These are phyloP conservation scores for Lophium mytilinum DNA, from an alignment of 495 filamentous ascomycete species.

Conservation along the genomic window DNA sequence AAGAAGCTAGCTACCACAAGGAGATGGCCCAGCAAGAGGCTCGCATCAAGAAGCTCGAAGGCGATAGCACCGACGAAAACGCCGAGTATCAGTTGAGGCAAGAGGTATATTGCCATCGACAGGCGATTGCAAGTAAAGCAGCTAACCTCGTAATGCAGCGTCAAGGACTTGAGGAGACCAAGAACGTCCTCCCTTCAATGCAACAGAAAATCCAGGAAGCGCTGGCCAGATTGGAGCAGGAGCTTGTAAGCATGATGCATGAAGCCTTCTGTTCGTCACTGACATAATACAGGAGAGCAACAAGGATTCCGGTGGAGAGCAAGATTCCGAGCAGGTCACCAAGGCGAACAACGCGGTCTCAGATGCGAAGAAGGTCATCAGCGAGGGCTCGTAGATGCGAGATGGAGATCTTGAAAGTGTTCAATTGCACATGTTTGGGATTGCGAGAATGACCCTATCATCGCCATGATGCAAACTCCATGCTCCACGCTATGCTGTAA, in stretches of 20 bases:
- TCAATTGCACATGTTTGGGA: background rate
- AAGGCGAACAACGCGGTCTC: conserved; percentile 36
- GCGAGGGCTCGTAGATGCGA: conserved; percentile 23
- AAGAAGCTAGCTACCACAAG: conserved; percentile 80
- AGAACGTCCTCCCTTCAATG: conserved; percentile 64
- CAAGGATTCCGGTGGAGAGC: conserved; percentile 29
- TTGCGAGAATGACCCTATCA: background rate
- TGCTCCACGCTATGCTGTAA: conserved; percentile 15
- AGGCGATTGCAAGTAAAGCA: background rate
- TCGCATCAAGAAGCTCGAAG: conserved; percentile 59
- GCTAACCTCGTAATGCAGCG: conserved; percentile 42
- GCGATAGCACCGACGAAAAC: conserved; percentile 39
- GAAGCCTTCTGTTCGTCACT: background rate
- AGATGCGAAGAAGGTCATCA: conserved; percentile 25
- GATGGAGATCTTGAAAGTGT: background rate
- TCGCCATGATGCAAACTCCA: background rate
- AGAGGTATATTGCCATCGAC: conserved; percentile 49
- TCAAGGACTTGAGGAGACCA: conserved; percentile 71
- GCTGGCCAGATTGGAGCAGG: conserved; percentile 57
- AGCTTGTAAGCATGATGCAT: conserved; percentile 43
- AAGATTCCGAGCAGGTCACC: conserved; percentile 30
- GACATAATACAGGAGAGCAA: conserved; percentile 25
- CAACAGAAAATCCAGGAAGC: conserved; percentile 57
- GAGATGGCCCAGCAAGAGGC: conserved; percentile 66
- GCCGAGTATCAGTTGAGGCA: conserved; percentile 64